Conservation (phyloP, 106 monocot species). For the Posidonia australis region DNA sequence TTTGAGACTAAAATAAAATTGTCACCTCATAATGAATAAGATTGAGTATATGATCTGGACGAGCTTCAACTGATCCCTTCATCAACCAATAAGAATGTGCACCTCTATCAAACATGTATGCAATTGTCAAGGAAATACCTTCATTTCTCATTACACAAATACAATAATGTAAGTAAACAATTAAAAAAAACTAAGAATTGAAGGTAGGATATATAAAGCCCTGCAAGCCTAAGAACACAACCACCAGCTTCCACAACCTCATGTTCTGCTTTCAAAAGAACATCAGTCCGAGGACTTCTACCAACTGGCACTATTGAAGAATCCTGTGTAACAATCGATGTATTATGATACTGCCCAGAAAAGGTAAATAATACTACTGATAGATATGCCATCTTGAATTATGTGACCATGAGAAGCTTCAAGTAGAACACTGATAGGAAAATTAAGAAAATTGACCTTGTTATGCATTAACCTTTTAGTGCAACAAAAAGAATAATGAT, state of each 20-base stretch:
- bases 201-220: constrained; percentile 91
- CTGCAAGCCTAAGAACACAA: constrained; percentile 72
- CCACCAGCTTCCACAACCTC: constrained; percentile 57
- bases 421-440: too few relatives aligned
- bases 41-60: constrained; percentile 86
- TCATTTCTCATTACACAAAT: background rate
- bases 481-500: too few relatives aligned
- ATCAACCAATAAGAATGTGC: constrained; percentile 69
- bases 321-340: constrained; percentile 34
- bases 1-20: background rate
- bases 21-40: constrained; percentile 91
- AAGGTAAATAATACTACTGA: too few relatives aligned
- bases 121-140: constrained; percentile 25
- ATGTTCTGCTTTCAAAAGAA: constrained; percentile 76
- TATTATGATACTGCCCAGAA: background rate
- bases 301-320: constrained; percentile 69
- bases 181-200: background rate
- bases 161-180: background rate
- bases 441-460: too few relatives aligned
- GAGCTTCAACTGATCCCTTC: constrained; percentile 59
- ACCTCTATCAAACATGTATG: constrained; percentile 63
- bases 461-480: too few relatives aligned
- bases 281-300: constrained; percentile 63
- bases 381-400: too few relatives aligned
- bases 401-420: too few relatives aligned